phyloP scores from a whole-genome alignment of 305 asterid genomes.

The Fraxinus platypoda region DNA sequence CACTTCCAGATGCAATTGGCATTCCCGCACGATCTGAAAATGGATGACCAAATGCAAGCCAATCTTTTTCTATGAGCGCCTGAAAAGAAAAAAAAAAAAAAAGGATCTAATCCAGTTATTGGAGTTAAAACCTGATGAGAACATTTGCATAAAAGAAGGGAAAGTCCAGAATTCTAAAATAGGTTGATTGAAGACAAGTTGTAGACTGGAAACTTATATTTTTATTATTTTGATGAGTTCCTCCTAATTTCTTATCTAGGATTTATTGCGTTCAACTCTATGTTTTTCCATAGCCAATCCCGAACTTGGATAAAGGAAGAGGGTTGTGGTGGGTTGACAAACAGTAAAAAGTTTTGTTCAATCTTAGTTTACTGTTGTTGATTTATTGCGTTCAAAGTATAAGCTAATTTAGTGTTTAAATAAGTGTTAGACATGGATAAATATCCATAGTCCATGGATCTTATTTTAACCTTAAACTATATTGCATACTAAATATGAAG shows the following conservation, averaged over 20 bases:
- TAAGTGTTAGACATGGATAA: neutral
- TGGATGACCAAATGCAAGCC: conserved; percentile 99
- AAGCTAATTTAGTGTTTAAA: neutral
- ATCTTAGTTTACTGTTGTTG: neutral
- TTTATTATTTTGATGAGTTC: neutral
- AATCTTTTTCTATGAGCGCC: conserved; percentile 96
- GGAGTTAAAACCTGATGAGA: conserved; percentile 3
- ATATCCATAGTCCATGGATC: neutral
- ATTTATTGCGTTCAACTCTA: neutral
- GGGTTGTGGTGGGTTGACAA: conserved; percentile 2
- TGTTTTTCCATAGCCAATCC: neutral
- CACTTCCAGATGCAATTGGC: conserved; percentile 75
- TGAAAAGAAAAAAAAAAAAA: conserved; percentile 26
- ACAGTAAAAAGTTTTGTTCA: neutral
- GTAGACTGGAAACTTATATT: neutral
- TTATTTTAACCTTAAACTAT: neutral
- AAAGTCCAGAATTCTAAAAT: neutral
- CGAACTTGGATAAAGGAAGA: neutral
- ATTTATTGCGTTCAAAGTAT: neutral
- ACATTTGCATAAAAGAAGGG: neutral
- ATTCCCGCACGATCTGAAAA: conserved; percentile 91
- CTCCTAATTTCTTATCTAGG: neutral
- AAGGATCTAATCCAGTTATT: conserved; percentile 22
- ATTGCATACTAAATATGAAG: neutral
- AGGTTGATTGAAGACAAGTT: neutral